phyloP scores from a whole-genome alignment of 345 rosid genomes.

The Salix brachista region DNA sequence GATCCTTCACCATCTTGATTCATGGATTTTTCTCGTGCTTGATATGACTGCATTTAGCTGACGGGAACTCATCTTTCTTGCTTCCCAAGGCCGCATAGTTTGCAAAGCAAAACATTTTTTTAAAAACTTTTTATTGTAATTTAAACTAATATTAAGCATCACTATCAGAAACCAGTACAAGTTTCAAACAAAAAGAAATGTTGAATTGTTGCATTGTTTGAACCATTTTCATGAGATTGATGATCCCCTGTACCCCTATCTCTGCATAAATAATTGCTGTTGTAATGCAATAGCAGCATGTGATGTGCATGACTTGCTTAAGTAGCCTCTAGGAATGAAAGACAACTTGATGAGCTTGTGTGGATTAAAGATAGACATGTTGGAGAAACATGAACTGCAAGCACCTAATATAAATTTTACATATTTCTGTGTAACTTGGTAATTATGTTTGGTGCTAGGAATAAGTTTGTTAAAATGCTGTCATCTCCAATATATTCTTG shows the following conservation, averaged over 20 bases:
- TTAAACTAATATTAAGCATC: background rate
- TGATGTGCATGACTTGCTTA: background rate
- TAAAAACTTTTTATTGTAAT: background rate
- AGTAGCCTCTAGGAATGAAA: background rate
- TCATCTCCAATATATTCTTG: constrained; percentile 11
- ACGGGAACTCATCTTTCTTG: background rate
- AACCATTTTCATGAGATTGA: background rate
- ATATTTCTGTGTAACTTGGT: background rate
- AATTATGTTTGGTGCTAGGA: background rate
- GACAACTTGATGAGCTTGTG: background rate
- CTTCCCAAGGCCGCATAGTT: background rate
- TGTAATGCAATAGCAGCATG: background rate
- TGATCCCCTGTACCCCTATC: background rate
- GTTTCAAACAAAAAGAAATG: background rate
- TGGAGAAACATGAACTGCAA: background rate
- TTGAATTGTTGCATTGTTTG: background rate
- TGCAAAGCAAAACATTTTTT: background rate
- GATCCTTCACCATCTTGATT: background rate
- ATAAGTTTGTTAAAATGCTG: background rate
- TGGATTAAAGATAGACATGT: background rate
- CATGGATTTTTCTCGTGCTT: background rate
- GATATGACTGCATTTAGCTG: background rate
- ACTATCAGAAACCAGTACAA: background rate
- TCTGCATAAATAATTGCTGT: background rate
- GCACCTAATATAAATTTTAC: background rate